These are phyloP conservation scores for Noccaea caerulescens DNA, from an alignment of 345 rosid genomes.

Conservation along the genomic window DNA sequence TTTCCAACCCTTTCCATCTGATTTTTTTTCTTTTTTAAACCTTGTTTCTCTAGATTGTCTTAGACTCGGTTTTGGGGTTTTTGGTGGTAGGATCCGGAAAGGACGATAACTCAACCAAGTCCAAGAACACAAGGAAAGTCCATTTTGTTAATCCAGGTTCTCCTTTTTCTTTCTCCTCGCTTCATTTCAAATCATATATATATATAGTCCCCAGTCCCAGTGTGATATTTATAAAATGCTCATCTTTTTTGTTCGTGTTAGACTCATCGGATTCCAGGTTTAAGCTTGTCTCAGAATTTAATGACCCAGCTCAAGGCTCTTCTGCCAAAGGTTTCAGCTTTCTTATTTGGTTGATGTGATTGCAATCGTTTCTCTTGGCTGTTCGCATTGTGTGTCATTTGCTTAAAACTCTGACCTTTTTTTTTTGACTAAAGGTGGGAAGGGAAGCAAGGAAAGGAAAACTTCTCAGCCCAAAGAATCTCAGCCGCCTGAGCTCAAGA, in stretches of 20 bases:
- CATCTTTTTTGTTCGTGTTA: conserved; percentile 16
- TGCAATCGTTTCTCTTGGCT: conserved; percentile 1
- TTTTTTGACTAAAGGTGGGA: conserved; percentile 51
- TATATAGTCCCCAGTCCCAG: background rate
- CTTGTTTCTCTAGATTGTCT: conserved; percentile 1
- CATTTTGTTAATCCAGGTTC: conserved; percentile 59
- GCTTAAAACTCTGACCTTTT: background rate
- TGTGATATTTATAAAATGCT: background rate
- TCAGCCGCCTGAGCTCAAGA: conserved; percentile 60
- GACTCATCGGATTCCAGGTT: conserved; percentile 36
- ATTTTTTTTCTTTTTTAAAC: background rate
- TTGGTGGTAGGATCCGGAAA: conserved; percentile 50
- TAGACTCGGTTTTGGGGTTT: conserved; percentile 16
- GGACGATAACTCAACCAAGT: conserved; percentile 47
- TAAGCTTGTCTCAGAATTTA: conserved; percentile 42
- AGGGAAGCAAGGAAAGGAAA: conserved; percentile 58
- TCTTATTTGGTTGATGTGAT: conserved; percentile 9
- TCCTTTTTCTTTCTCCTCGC: conserved; percentile 12
- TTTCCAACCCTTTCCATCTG: conserved; percentile 1
- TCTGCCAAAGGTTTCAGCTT: conserved; percentile 46
- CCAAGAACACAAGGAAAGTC: conserved; percentile 66
- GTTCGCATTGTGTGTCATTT: conserved; percentile 11
- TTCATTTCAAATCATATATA: background rate
- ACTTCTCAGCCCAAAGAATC: conserved; percentile 52
- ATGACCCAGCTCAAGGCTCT: conserved; percentile 46